phyloP scores from a whole-genome alignment of 225 moss, liverwort and hornwort genomes.

The Polytrichum commune region DNA sequence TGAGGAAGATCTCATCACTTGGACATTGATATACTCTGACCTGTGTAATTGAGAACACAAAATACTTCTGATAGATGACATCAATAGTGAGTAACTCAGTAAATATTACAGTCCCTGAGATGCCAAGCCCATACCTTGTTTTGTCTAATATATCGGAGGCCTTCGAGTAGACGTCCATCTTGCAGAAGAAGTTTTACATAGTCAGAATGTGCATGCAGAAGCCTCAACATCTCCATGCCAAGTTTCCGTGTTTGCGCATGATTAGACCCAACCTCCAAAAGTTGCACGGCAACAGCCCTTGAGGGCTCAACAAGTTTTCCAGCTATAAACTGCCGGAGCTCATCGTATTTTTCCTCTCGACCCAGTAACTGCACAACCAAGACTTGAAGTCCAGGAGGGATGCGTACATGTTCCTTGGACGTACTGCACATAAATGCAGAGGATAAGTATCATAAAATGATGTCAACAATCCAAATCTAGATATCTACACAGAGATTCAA shows the following conservation, averaged over 20 bases:
- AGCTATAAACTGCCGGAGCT: slow-evolving; percentile 76
- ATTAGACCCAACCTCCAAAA: slow-evolving; percentile 69
- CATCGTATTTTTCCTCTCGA: slow-evolving; percentile 74
- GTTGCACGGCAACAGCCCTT: slow-evolving; percentile 80
- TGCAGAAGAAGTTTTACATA: slow-evolving; percentile 74
- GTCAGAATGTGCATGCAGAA: slow-evolving; percentile 83
- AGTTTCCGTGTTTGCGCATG: slow-evolving; percentile 61
- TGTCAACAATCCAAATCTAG: no score
- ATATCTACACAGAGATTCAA: no score
- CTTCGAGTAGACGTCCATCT: slow-evolving; percentile 80
- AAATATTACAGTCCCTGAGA: no score
- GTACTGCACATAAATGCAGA: slow-evolving; percentile 41
- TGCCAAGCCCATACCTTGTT: slow-evolving; percentile 55
- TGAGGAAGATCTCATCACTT: no score
- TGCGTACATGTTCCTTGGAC: slow-evolving; percentile 72
- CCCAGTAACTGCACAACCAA: slow-evolving; percentile 78
- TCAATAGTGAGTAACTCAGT: no score
- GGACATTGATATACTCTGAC: no score
- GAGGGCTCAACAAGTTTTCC: slow-evolving; percentile 81
- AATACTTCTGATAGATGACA: no score
- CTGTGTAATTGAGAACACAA: no score
- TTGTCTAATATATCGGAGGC: slow-evolving; percentile 79
- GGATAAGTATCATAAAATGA: no score
- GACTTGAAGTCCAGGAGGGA: slow-evolving; percentile 70
- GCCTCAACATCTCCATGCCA: slow-evolving; percentile 90